Percentiles rank a stretch among this genome's conserved stretches.
These are phyloP conservation scores for Chaetoceros tenuissimus DNA, from an alignment of 108 stramenopile species.

Conservation along the genomic window DNA sequence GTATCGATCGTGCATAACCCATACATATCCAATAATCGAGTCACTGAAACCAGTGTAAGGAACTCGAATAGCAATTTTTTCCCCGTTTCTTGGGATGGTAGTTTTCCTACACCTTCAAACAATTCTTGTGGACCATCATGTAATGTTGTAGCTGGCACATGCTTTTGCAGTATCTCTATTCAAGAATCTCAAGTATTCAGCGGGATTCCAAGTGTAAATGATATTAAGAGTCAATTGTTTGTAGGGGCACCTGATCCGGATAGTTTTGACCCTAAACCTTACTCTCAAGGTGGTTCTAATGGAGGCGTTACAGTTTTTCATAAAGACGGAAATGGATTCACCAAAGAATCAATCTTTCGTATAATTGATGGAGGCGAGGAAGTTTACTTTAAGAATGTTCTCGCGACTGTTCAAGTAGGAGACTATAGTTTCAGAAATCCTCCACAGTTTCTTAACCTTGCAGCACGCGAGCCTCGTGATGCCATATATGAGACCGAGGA, in stretches of 20 bases:
- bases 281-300: constrained; percentile 13
- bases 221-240: constrained; percentile 21
- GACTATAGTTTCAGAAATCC: constrained; percentile 50
- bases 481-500: constrained; percentile 64
- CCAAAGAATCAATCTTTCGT: constrained; percentile 40
- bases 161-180: constrained; percentile 37
- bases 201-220: constrained; percentile 2
- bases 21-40: constrained; percentile 5
- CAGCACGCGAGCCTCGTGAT: constrained; percentile 36
- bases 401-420: constrained; percentile 27
- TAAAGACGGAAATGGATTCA: constrained; percentile 12
- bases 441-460: constrained; percentile 37
- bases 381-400: constrained; percentile 32
- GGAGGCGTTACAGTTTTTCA: constrained; percentile 7
- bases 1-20: neutral
- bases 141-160: constrained; percentile 4
- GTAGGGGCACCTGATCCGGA: constrained; percentile 28
- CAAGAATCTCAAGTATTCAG: constrained; percentile 29
- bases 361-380: constrained; percentile 28
- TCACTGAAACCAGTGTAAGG: constrained; percentile 1
- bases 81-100: constrained; percentile 7
- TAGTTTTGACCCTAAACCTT: constrained; percentile 4
- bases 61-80: constrained; percentile 3
- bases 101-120: constrained; percentile 13
- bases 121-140: constrained; percentile 1